Conservation (phyloP, 305 asterid genomes). For the Solanum hybrid region DNA sequence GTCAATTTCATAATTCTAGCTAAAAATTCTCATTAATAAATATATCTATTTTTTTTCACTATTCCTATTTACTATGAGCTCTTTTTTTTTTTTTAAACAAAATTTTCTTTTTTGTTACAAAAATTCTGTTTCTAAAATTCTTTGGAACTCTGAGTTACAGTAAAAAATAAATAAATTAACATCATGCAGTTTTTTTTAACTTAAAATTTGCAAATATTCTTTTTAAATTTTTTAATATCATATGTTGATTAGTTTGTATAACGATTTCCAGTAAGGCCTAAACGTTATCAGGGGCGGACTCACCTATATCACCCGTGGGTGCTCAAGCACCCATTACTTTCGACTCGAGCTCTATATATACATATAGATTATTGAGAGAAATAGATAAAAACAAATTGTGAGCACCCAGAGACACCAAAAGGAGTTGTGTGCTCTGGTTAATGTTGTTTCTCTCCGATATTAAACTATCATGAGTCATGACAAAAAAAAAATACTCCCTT, state of each 20-base stretch:
- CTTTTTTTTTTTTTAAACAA: background rate
- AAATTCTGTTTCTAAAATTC: background rate
- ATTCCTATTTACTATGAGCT: background rate
- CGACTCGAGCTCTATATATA: background rate
- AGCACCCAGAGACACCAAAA: too few relatives aligned
- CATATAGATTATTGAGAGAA: too few relatives aligned
- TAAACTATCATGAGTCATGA: too few relatives aligned
- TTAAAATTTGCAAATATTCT: too few relatives aligned
- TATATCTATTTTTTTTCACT: background rate
- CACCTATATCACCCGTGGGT: background rate
- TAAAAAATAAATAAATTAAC: too few relatives aligned
- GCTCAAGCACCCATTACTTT: background rate
- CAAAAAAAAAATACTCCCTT: background rate
- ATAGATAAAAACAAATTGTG: too few relatives aligned
- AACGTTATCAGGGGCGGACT: background rate
- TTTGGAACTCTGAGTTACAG: background rate
- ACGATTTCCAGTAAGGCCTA: background rate
- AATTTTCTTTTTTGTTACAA: too few relatives aligned
- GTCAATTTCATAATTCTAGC: background rate
- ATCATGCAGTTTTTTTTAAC: background rate
- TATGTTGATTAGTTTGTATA: background rate
- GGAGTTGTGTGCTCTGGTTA: too few relatives aligned
- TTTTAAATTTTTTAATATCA: too few relatives aligned
- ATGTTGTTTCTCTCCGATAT: too few relatives aligned
- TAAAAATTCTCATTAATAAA: too few relatives aligned